A percentile compares a stretch with the other conserved stretches of the same genome.
Conservation (phyloP, 1,139 yeast genomes). For the Yamadazyma sp. region DNA sequence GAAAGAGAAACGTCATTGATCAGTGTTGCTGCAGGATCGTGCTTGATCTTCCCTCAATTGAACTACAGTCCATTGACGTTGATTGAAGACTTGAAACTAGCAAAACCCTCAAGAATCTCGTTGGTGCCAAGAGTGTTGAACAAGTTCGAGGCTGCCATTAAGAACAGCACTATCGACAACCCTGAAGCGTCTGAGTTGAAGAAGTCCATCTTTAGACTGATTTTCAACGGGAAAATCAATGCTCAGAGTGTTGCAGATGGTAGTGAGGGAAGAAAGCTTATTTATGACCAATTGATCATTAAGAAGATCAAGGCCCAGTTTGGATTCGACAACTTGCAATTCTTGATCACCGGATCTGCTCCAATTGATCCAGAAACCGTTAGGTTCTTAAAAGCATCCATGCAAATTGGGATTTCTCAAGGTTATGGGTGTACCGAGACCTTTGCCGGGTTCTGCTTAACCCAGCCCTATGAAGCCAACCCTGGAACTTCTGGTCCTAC, state of each 20-base stretch:
- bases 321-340: conserved; percentile 33
- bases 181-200: conserved; percentile 24
- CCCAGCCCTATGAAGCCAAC: conserved; percentile 30
- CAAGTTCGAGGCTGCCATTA: conserved; percentile 46
- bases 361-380: conserved; percentile 45
- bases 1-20: conserved; percentile 40
- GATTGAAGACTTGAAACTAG: conserved; percentile 35
- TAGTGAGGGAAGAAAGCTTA: conserved; percentile 20
- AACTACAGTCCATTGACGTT: conserved; percentile 36
- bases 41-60: conserved; percentile 43
- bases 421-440: conserved; percentile 51
- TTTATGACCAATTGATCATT: conserved; percentile 33
- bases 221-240: conserved; percentile 18
- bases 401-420: conserved; percentile 39
- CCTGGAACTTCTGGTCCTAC: conserved; percentile 47
- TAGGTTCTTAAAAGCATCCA: conserved; percentile 39
- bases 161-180: conserved; percentile 44
- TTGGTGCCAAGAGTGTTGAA: conserved; percentile 43
- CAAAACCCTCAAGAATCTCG: conserved; percentile 36
- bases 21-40: conserved; percentile 26
- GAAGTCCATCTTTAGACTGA: conserved; percentile 26
- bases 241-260: conserved; percentile 12
- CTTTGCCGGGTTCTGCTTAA: conserved; percentile 40
- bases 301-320: conserved; percentile 25
- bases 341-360: conserved; percentile 40